Evolutionary conservation across 352 stramenopile genomes (phyloP).

Genomic region (Globisporangium viniferum): DNA sequence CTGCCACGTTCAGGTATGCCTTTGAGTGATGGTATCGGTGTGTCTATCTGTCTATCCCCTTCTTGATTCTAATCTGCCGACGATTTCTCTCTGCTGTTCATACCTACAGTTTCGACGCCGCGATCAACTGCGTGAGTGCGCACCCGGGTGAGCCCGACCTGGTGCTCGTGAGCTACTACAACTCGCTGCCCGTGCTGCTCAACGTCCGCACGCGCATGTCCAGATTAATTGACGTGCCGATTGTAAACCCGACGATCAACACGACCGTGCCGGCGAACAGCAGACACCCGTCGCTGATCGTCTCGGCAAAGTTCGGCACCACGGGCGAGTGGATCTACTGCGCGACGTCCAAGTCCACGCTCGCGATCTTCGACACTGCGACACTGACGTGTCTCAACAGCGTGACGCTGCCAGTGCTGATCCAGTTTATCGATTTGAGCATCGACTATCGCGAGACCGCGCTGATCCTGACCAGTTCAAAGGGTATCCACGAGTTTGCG

Average conservation of each 20-base stretch:
- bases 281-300: conserved; percentile 48
- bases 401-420: conserved; percentile 43
- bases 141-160: conserved; percentile 55
- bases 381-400: conserved; percentile 48
- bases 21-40: no score
- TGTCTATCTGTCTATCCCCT: no score
- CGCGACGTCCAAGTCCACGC: conserved; percentile 60
- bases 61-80: background rate
- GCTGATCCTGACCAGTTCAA: conserved; percentile 63
- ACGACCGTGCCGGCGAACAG: conserved; percentile 52
- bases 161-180: conserved; percentile 58
- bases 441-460: conserved; percentile 50
- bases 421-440: conserved; percentile 70
- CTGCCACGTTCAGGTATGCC: conserved; percentile 37
- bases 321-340: conserved; percentile 65
- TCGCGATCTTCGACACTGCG: conserved; percentile 52
- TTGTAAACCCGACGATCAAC: conserved; percentile 49
- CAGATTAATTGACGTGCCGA: conserved; percentile 30
- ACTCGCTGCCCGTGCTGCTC: conserved; percentile 47
- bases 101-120: conserved; percentile 36
- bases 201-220: conserved; percentile 38
- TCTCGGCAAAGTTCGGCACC: conserved; percentile 45
- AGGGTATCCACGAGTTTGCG: conserved; percentile 71
- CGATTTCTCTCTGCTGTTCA: background rate
- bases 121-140: conserved; percentile 51